phyloP scores from a whole-genome alignment of 768 basidiomycete genomes.

The Rickenella mellea region DNA sequence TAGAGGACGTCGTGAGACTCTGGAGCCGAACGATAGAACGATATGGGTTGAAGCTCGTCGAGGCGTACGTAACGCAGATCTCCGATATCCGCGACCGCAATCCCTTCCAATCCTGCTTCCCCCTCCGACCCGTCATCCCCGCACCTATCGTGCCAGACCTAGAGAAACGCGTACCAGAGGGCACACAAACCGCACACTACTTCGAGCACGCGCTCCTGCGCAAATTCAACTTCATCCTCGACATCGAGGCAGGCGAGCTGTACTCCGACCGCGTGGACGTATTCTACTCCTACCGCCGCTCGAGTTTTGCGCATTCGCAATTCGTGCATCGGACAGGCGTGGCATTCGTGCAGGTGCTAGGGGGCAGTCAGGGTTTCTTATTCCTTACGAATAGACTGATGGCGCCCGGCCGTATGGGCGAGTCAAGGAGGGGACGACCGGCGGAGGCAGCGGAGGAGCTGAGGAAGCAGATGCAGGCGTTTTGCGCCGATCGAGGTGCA shows the following conservation, averaged over 20 bases:
- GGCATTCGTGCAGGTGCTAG: slow-evolving; percentile 84
- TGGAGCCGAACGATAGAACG: slow-evolving; percentile 81
- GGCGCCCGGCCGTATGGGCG: slow-evolving; percentile 56
- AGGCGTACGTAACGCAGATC: slow-evolving; percentile 89
- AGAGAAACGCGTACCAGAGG: slow-evolving; percentile 58
- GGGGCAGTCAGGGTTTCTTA: slow-evolving; percentile 69
- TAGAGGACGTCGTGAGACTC: slow-evolving; percentile 77
- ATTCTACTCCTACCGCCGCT: slow-evolving; percentile 80
- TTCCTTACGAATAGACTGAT: slow-evolving; percentile 87
- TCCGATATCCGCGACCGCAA: slow-evolving; percentile 77
- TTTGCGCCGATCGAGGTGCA: slow-evolving; percentile 50
- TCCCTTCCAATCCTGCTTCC: slow-evolving; percentile 86
- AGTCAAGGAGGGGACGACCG: slow-evolving; percentile 25
- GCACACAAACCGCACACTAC: slow-evolving; percentile 55
- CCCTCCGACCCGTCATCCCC: slow-evolving; percentile 64
- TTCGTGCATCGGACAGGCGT: slow-evolving; percentile 87
- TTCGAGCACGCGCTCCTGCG: slow-evolving; percentile 75
- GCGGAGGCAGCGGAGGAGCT: slow-evolving; percentile 54
- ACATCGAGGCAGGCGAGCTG: slow-evolving; percentile 67
- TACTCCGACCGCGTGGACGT: slow-evolving; percentile 81
- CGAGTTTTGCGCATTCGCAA: slow-evolving; percentile 73
- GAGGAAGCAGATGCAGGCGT: slow-evolving; percentile 45
- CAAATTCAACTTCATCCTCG: slow-evolving; percentile 74
- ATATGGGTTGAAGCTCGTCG: slow-evolving; percentile 86
- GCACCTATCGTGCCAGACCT: slow-evolving; percentile 67